Evolutionary conservation across 345 rosid species (phyloP).

Genomic region (Odontarrhena argentea): DNA sequence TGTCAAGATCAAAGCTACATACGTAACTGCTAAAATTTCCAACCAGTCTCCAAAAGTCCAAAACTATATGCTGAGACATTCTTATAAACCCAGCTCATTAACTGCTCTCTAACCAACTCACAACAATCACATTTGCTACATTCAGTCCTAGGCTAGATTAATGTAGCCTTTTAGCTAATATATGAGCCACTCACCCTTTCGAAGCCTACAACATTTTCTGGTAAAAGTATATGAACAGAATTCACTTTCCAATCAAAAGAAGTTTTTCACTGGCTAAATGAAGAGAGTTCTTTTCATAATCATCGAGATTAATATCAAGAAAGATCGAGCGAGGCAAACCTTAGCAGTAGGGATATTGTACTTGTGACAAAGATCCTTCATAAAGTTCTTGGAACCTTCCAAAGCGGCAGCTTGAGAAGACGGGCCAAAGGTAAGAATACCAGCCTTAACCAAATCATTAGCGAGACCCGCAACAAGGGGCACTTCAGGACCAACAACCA

Average conservation of each 20-base stretch:
- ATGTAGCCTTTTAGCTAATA: not conserved
- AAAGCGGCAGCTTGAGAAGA: slow-evolving; percentile 95
- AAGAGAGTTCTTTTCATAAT: slow-evolving; percentile 6
- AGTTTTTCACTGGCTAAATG: not conserved
- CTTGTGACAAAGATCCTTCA: slow-evolving; percentile 87
- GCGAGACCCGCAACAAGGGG: slow-evolving; percentile 91
- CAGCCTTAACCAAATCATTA: slow-evolving; percentile 66
- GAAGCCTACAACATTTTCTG: not conserved
- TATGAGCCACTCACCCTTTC: not conserved
- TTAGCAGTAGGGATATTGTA: slow-evolving; percentile 91
- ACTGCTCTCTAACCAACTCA: slow-evolving; percentile 1
- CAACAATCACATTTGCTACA: slow-evolving; percentile 3
- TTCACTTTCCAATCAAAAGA: slow-evolving; percentile 7
- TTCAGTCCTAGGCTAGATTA: slow-evolving; percentile 1
- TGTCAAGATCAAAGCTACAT: not conserved
- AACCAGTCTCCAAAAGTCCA: too few relatives aligned
- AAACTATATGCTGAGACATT: slow-evolving; percentile 9
- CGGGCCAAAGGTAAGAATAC: slow-evolving; percentile 87
- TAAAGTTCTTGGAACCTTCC: slow-evolving; percentile 96
- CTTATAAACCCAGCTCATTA: not conserved
- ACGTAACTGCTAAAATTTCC: not conserved
- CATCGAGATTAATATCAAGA: not conserved
- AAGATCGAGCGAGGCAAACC: slow-evolving; percentile 47
- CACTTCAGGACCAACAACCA: slow-evolving; percentile 93
- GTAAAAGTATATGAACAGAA: not conserved